A percentile compares a stretch with the other conserved stretches of the same genome.
Conservation (phyloP, 257 asterid species). For the Solanum pinnatisectum region DNA sequence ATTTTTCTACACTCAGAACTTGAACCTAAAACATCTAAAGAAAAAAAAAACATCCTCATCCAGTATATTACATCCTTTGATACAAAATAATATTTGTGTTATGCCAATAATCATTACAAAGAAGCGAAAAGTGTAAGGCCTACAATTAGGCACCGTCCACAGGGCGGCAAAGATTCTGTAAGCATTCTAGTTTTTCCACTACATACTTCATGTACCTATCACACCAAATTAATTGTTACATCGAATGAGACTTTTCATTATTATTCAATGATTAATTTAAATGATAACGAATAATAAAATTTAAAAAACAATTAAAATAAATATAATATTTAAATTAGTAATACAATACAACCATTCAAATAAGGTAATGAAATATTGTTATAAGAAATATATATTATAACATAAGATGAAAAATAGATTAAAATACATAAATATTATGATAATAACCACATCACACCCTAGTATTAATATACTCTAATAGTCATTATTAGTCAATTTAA, state of each 20-base stretch:
- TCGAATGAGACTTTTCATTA: no score
- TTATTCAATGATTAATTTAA: no score
- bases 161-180: not conserved
- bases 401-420: not conserved
- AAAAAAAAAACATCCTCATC: no score
- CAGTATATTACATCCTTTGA: no score
- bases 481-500: not conserved
- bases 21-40: rapidly evolving
- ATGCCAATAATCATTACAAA: not conserved
- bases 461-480: not conserved
- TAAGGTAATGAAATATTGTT: not conserved
- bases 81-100: no score
- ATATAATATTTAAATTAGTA: no score
- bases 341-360: no score
- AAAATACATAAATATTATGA: not conserved
- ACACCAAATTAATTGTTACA: not conserved
- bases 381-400: not conserved
- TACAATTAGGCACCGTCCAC: not conserved
- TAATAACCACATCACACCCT: not conserved
- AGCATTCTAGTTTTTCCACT: not conserved
- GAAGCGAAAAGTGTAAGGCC: not conserved
- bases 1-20: not conserved
- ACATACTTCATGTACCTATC: not conserved
- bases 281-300: no score
- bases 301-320: no score